Conservation (phyloP, 202 grass and related monocot genomes). For the Zizania palustris region DNA sequence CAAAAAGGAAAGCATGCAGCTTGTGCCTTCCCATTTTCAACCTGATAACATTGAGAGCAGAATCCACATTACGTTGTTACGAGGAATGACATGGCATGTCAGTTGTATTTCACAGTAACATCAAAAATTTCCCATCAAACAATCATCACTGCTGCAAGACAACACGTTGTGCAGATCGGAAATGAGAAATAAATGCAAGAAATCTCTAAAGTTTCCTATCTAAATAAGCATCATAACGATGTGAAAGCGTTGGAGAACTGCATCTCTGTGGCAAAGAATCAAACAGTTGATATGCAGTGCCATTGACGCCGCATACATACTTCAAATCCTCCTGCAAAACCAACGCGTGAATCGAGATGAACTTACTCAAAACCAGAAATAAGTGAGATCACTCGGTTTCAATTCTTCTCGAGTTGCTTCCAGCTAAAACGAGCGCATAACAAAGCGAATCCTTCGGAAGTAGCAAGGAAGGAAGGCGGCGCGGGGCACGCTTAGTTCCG, state of each 20-base stretch:
- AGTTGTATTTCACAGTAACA: neutral
- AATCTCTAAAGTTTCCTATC: neutral
- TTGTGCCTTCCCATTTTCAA: conserved; percentile 97
- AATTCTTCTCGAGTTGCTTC: neutral
- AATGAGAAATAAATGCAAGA: neutral
- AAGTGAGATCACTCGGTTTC: neutral
- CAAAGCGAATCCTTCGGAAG: neutral
- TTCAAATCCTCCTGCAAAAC: neutral
- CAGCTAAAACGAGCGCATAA: neutral
- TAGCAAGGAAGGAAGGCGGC: neutral
- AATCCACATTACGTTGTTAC: neutral
- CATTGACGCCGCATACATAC: neutral
- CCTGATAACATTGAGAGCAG: conserved; percentile 46
- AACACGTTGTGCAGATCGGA: neutral
- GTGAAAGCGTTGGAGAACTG: neutral
- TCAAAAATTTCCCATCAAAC: neutral
- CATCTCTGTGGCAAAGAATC: conserved; percentile 42
- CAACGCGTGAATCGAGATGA: neutral
- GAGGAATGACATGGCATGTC: neutral
- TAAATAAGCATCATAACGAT: neutral
- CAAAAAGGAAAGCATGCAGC: conserved; percentile 96
- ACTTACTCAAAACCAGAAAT: neutral
- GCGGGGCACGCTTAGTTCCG: conserved; percentile 21
- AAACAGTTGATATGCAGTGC: conserved; percentile 32
- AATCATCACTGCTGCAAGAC: neutral